phyloP scores from a whole-genome alignment of 129 eudicot genomes.

The Solidago caesia region DNA sequence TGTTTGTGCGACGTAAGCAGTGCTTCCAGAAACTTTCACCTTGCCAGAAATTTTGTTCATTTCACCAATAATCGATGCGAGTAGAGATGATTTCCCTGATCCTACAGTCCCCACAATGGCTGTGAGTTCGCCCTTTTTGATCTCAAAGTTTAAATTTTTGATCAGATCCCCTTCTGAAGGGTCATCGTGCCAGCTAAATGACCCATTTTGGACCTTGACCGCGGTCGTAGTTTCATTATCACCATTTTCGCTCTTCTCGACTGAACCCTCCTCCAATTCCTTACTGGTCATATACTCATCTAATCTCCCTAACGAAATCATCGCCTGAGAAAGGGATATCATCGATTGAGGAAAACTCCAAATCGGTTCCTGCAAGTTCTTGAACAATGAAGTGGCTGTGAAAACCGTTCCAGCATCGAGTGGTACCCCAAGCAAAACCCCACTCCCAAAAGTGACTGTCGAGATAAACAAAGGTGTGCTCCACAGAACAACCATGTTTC shows the following conservation, averaged over 20 bases:
- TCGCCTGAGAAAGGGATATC: constrained; percentile 55
- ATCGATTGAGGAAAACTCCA: constrained; percentile 59
- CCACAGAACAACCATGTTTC: constrained; percentile 46
- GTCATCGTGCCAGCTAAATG: constrained; percentile 89
- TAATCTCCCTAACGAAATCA: constrained; percentile 61
- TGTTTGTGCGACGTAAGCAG: constrained; percentile 69
- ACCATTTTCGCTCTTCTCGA: constrained; percentile 55
- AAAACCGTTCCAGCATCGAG: constrained; percentile 59
- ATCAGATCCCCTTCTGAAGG: constrained; percentile 43
- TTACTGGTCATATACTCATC: constrained; percentile 70
- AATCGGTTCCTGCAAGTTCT: constrained; percentile 59
- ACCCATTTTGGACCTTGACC: constrained; percentile 59
- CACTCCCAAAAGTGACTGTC: constrained; percentile 45
- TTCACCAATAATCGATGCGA: constrained; percentile 62
- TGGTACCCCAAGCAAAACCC: constrained; percentile 32
- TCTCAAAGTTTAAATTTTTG: constrained; percentile 40
- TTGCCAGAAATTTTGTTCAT: constrained; percentile 50
- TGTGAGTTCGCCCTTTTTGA: constrained; percentile 62
- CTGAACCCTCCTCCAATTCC: constrained; percentile 62
- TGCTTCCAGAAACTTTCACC: constrained; percentile 48
- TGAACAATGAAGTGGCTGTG: constrained; percentile 54
- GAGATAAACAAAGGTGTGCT: constrained; percentile 45
- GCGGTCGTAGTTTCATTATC: constrained; percentile 38
- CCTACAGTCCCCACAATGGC: constrained; percentile 73
- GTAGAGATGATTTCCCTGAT: constrained; percentile 64